Evolutionary conservation across 2,329 filamentous ascomycete species (phyloP).

Genomic region (Fusarium longipes): DNA sequence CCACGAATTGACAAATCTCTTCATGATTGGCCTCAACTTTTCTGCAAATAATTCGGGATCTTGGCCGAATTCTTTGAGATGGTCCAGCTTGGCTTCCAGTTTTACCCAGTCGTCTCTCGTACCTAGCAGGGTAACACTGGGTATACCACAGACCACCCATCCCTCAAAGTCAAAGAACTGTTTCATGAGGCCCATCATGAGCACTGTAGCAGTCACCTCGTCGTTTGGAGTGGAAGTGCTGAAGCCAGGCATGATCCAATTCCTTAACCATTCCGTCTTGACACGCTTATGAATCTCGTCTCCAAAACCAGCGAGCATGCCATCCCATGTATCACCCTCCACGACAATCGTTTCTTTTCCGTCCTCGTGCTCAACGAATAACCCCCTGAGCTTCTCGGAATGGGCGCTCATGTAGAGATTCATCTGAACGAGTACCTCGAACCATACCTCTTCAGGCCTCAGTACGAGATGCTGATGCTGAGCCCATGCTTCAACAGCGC

Average conservation of each 20-base stretch:
- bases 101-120: conserved; percentile 53
- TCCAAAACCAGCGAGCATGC: conserved; percentile 50
- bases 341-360: conserved; percentile 56
- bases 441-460: conserved; percentile 67
- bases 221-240: conserved; percentile 55
- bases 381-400: conserved; percentile 57
- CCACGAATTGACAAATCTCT: conserved; percentile 58
- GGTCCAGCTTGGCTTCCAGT: conserved; percentile 56
- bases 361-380: conserved; percentile 58
- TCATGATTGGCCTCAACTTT: conserved; percentile 58
- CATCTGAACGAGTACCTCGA: conserved; percentile 64
- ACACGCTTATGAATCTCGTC: conserved; percentile 55
- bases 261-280: conserved; percentile 54
- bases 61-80: conserved; percentile 56
- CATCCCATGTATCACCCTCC: conserved; percentile 40
- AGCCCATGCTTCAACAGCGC: conserved; percentile 61
- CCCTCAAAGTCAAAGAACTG: conserved; percentile 54
- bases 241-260: conserved; percentile 58
- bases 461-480: conserved; percentile 62
- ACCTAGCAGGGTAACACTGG: conserved; percentile 56
- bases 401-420: conserved; percentile 62
- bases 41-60: conserved; percentile 55
- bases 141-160: conserved; percentile 56
- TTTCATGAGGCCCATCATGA: conserved; percentile 60
- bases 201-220: conserved; percentile 54